Percentiles rank a stretch among this genome's conserved stretches.
These are phyloP conservation scores for Perkinsus olseni DNA, from an alignment of 169 alveolate genomes.

Conservation along the genomic window DNA sequence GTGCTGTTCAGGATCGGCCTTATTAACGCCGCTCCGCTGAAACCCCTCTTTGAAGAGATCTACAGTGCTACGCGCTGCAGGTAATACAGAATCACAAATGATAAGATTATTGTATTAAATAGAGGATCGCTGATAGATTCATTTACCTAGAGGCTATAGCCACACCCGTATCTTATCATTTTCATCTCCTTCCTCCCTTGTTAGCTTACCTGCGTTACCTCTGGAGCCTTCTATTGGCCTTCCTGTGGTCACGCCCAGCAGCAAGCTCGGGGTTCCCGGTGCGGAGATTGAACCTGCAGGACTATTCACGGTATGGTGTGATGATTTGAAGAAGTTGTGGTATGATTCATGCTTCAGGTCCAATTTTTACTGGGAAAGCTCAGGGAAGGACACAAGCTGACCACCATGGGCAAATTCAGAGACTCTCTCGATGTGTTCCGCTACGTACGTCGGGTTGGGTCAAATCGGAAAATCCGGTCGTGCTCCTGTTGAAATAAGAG, in stretches of 20 bases:
- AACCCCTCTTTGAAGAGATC: constrained; percentile 16
- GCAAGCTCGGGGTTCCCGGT: neutral
- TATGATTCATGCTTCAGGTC: neutral
- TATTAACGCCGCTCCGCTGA: constrained; percentile 26
- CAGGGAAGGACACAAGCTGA: constrained; percentile 28
- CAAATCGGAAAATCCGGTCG: neutral
- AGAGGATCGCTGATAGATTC: too few species aligned
- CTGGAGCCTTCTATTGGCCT: neutral
- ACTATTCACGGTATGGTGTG: neutral
- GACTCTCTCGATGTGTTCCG: constrained; percentile 43
- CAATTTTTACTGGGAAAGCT: constrained; percentile 14
- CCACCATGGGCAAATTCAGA: constrained; percentile 40
- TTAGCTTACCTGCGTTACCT: neutral
- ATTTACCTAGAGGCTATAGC: too few species aligned
- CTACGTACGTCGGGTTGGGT: neutral
- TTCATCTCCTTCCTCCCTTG: too few species aligned
- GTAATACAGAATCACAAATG: neutral
- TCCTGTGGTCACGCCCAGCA: neutral
- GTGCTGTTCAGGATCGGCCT: constrained; percentile 20
- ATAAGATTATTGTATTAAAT: neutral
- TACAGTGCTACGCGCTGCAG: constrained; percentile 11
- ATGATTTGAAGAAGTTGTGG: neutral
- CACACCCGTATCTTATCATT: too few species aligned
- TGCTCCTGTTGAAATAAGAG: too few species aligned
- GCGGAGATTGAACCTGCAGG: neutral